Evolutionary conservation across 768 basidiomycete species (phyloP).

Genomic region (Pleurotus ostreatus): DNA sequence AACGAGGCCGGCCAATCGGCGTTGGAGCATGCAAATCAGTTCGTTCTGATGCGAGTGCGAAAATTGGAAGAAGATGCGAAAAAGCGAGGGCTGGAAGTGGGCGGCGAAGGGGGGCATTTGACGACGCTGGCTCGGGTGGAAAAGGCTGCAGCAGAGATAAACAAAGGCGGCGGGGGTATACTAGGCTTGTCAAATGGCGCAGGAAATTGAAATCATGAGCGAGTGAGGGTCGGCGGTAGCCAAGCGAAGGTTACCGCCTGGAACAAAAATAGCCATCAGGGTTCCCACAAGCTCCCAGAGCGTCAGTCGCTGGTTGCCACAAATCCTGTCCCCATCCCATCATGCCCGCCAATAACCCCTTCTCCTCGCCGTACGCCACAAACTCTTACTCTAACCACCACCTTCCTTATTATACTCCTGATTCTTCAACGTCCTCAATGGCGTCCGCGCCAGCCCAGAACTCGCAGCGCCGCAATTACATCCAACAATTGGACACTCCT

Average conservation of each 20-base stretch:
- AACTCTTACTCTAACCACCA: conserved; percentile 14
- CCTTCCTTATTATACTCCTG: conserved; percentile 12
- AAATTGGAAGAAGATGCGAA: conserved; percentile 45
- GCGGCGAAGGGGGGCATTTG: conserved; percentile 36
- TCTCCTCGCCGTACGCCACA: conserved; percentile 13
- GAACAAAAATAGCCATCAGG: background rate
- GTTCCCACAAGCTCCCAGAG: background rate
- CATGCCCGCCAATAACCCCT: conserved; percentile 9
- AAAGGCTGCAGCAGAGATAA: conserved; percentile 34
- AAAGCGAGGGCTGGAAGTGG: conserved; percentile 24
- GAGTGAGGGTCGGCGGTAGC: background rate
- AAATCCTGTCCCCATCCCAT: background rate
- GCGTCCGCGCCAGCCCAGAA: conserved; percentile 20
- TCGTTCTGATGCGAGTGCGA: conserved; percentile 49
- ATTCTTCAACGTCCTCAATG: conserved; percentile 9
- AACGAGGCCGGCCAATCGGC: conserved; percentile 20
- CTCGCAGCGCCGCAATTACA: conserved; percentile 38
- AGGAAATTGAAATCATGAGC: conserved; percentile 22
- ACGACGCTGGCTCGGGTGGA: conserved; percentile 46
- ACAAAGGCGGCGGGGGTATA: conserved; percentile 29
- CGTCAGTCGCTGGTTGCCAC: background rate
- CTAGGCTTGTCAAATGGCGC: conserved; percentile 45
- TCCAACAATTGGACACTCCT: conserved; percentile 34
- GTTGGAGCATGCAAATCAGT: conserved; percentile 41
- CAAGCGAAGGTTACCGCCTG: conserved; percentile 1